A percentile compares a stretch with the other conserved stretches of the same genome.
These are phyloP conservation scores for Mortierella alpina DNA, from an alignment of 192 early-diverging fungal genomes.

Conservation along the genomic window DNA sequence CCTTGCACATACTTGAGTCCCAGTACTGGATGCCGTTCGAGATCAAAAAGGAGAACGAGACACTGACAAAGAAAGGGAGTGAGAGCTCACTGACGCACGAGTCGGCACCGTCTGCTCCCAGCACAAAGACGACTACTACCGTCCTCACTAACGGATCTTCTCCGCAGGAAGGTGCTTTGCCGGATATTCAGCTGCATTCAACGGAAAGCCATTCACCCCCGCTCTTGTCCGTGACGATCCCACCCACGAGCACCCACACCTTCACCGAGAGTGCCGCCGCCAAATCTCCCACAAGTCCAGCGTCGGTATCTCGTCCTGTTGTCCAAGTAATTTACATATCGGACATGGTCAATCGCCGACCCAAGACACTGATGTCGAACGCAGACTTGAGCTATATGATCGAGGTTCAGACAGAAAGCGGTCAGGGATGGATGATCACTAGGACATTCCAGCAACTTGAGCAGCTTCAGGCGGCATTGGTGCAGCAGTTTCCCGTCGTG, in stretches of 20 bases:
- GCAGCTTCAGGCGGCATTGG: conserved; percentile 30
- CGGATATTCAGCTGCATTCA: too few species aligned
- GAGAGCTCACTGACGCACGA: background rate
- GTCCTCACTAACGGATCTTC: too few species aligned
- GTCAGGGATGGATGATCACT: conserved; percentile 48
- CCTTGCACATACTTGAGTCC: conserved; percentile 18
- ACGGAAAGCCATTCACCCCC: too few species aligned
- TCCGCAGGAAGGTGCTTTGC: too few species aligned
- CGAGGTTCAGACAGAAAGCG: conserved; percentile 35
- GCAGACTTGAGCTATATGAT: conserved; percentile 43
- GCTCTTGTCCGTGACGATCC: too few species aligned
- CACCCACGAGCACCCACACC: too few species aligned
- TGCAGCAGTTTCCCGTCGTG: conserved; percentile 38
- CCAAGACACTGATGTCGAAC: conserved; percentile 46
- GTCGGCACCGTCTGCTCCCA: background rate
- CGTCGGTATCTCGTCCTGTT: too few species aligned
- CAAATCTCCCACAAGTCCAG: too few species aligned
- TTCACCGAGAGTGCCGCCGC: too few species aligned
- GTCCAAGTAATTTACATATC: conserved; percentile 22
- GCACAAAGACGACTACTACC: background rate
- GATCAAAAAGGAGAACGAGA: conserved; percentile 23
- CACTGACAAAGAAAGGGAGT: background rate
- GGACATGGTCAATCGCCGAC: conserved; percentile 38
- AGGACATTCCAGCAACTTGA: conserved; percentile 47
- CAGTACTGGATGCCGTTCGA: conserved; percentile 49